These are phyloP conservation scores for Hydnomerulius pinastri DNA, from an alignment of 768 basidiomycete species.

Conservation along the genomic window DNA sequence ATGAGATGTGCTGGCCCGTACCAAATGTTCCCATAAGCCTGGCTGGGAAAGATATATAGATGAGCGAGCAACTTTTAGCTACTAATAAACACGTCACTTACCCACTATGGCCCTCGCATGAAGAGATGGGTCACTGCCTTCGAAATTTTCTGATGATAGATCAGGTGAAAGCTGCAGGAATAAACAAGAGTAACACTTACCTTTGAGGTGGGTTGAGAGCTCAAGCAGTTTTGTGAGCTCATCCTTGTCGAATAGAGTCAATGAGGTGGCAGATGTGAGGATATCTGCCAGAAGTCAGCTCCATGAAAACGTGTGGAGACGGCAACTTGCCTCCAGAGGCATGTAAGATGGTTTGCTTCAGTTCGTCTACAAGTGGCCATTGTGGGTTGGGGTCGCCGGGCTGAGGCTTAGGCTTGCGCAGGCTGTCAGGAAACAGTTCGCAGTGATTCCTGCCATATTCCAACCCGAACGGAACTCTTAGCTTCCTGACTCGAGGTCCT, in stretches of 20 bases:
- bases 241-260: conserved; percentile 35
- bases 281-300: conserved; percentile 31
- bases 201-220: conserved; percentile 31
- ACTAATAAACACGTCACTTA: neutral
- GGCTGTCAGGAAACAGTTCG: conserved; percentile 1
- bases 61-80: neutral
- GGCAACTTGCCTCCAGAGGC: conserved; percentile 23
- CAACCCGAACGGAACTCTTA: neutral
- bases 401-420: neutral
- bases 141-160: neutral
- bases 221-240: conserved; percentile 39
- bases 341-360: neutral
- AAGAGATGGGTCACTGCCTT: neutral
- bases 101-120: neutral
- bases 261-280: conserved; percentile 40
- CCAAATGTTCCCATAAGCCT: conserved; percentile 46
- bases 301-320: neutral
- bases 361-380: neutral
- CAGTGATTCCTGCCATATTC: conserved; percentile 3
- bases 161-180: neutral
- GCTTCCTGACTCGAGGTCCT: neutral
- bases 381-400: neutral
- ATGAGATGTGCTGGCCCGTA: conserved; percentile 16
- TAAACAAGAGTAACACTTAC: conserved; percentile 22
- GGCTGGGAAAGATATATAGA: conserved; percentile 25